Percentiles rank a stretch among this genome's conserved stretches.
Evolutionary conservation across 768 basidiomycete species (phyloP).

Genomic region (Lactifluus echinatus): DNA sequence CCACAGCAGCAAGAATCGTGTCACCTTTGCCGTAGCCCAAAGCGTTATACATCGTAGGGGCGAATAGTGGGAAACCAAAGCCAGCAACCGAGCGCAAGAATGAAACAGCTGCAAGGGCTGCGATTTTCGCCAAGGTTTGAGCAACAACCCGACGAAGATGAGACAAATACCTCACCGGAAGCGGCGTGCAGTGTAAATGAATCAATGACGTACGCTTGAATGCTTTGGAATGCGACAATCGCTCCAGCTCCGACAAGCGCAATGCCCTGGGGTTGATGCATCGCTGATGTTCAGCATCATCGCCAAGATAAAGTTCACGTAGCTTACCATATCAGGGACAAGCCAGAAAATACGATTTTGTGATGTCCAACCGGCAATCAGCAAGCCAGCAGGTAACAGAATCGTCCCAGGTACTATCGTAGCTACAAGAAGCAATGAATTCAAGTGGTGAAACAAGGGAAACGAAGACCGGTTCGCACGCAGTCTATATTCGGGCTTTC

Average conservation of each 20-base stretch:
- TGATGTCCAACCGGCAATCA: constrained; percentile 66
- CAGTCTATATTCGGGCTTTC: constrained; percentile 46
- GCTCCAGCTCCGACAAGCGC: constrained; percentile 46
- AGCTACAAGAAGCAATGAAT: constrained; percentile 29
- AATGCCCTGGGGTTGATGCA: constrained; percentile 39
- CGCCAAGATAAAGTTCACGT: not conserved
- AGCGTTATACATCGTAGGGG: constrained; percentile 52
- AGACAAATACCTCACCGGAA: constrained; percentile 37
- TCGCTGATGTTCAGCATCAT: not conserved
- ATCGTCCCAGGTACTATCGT: constrained; percentile 51
- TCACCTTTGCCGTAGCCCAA: constrained; percentile 65
- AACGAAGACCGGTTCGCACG: constrained; percentile 28
- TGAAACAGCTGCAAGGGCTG: constrained; percentile 57
- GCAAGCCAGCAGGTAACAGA: constrained; percentile 54
- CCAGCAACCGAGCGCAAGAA: constrained; percentile 58
- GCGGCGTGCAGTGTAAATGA: constrained; percentile 58
- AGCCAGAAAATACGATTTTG: constrained; percentile 57
- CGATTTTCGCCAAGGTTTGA: constrained; percentile 8
- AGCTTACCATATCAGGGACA: constrained; percentile 48
- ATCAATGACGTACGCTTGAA: constrained; percentile 63
- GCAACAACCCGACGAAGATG: not conserved
- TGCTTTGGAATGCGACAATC: constrained; percentile 51
- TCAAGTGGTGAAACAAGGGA: too few species aligned
- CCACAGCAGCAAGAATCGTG: constrained; percentile 50
- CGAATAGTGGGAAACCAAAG: constrained; percentile 74